A percentile compares a stretch with the other conserved stretches of the same genome.
These are phyloP conservation scores for Colletotrichum sp. DNA, from an alignment of 2,329 filamentous ascomycete species.

Conservation along the genomic window DNA sequence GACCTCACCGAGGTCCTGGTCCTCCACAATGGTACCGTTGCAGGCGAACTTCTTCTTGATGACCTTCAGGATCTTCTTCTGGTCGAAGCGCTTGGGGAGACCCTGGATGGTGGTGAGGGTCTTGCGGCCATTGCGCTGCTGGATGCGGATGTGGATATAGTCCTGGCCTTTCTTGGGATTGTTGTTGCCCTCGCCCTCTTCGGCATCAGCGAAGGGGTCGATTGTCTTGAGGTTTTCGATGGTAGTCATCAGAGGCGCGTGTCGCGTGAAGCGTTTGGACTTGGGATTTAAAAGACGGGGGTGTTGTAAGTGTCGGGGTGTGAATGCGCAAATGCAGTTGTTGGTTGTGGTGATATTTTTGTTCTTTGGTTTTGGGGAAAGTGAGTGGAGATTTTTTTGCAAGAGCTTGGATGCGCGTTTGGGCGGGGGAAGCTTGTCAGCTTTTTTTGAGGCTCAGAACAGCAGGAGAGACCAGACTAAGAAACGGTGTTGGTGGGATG, in stretches of 20 bases:
- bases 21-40: slow-evolving; percentile 25
- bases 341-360: not conserved
- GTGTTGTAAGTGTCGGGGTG: not conserved
- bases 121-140: slow-evolving; percentile 76
- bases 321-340: not conserved
- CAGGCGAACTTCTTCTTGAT: slow-evolving; percentile 87
- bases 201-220: slow-evolving; percentile 26
- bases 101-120: slow-evolving; percentile 99
- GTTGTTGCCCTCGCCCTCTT: slow-evolving; percentile 23
- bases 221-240: slow-evolving; percentile 26
- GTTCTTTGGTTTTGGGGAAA: not conserved
- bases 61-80: slow-evolving; percentile 99
- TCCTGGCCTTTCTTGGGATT: slow-evolving; percentile 23
- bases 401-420: not conserved
- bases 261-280: not conserved
- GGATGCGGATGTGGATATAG: slow-evolving; percentile 26
- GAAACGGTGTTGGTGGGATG: not conserved
- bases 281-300: not conserved
- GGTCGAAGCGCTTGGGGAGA: slow-evolving; percentile 97
- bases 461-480: not conserved
- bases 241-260: slow-evolving; percentile 23
- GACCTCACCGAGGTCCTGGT: slow-evolving; percentile 23
- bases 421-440: not conserved
- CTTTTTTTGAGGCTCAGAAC: slow-evolving; percentile 4
- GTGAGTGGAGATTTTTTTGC: not conserved